Conservation (phyloP, 345 rosid species). For the Bruguiera sexangula region DNA sequence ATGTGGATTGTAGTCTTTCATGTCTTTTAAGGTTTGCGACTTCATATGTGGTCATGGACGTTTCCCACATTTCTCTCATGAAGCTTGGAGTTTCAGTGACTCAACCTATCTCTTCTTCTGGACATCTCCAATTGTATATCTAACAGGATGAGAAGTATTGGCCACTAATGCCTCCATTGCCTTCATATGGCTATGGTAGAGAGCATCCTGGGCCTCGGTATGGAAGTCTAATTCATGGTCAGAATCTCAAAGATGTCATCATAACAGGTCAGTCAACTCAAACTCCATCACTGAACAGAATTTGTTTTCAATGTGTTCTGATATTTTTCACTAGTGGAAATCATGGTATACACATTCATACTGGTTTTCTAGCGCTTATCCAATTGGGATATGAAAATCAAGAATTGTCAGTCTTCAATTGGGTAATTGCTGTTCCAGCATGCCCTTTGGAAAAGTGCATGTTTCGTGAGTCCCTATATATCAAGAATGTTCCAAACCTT, state of each 20-base stretch:
- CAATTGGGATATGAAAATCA: no score
- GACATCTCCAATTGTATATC: not conserved
- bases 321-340: not conserved
- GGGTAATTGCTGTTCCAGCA: no score
- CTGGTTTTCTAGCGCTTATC: not conserved
- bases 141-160: conserved; percentile 52
- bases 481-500: not conserved
- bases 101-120: not conserved
- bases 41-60: no score
- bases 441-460: not conserved
- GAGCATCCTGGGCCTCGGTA: conserved; percentile 63
- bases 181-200: conserved; percentile 60
- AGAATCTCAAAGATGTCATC: conserved; percentile 56
- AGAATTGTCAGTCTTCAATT: no score
- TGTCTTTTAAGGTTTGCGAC: no score
- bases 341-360: not conserved
- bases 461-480: not conserved
- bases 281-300: not conserved
- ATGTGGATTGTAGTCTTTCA: no score
- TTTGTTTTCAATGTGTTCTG: not conserved
- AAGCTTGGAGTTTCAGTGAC: not conserved
- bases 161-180: conserved; percentile 58
- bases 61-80: no score
- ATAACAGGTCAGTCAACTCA: conserved; percentile 40
- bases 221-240: conserved; percentile 62